These are phyloP conservation scores for Vickermania spadyakhi DNA, from an alignment of 208 protist genomes.

Conservation along the genomic window DNA sequence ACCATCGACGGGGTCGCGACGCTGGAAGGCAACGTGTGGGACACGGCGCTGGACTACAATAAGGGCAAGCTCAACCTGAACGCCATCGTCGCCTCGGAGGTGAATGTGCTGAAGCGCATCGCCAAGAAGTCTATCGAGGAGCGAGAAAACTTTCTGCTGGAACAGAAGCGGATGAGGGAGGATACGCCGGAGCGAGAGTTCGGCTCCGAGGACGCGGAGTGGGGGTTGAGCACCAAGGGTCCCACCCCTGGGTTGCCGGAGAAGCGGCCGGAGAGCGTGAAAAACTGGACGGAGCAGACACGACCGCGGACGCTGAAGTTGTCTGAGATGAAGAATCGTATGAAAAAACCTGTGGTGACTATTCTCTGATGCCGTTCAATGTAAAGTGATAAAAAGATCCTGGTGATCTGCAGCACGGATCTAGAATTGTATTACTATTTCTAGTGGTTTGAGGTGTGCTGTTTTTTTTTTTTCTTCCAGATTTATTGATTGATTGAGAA, in stretches of 20 bases:
- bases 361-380: too few species aligned
- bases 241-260: background rate
- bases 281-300: background rate
- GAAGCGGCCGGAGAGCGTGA: background rate
- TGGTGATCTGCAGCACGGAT: too few species aligned
- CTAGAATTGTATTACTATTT: too few species aligned
- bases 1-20: background rate
- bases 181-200: too few species aligned
- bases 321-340: background rate
- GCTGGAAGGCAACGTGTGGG: background rate
- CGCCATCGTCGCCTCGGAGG: conserved; percentile 20
- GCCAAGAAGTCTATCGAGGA: conserved; percentile 34
- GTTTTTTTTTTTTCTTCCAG: too few species aligned
- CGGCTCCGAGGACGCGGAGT: background rate
- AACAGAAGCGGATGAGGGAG: background rate
- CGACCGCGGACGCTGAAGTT: background rate
- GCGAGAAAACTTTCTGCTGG: conserved; percentile 16
- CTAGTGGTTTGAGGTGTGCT: too few species aligned
- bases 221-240: background rate
- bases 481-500: too few species aligned
- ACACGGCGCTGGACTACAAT: background rate
- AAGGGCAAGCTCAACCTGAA: conserved; percentile 9
- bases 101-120: conserved; percentile 17
- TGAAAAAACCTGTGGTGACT: too few species aligned
- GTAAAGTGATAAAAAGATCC: too few species aligned